Percentiles rank a stretch among this genome's conserved stretches.
Evolutionary conservation across 257 asterid genomes (phyloP).

Genomic region (Solanum infundibuliforme): DNA sequence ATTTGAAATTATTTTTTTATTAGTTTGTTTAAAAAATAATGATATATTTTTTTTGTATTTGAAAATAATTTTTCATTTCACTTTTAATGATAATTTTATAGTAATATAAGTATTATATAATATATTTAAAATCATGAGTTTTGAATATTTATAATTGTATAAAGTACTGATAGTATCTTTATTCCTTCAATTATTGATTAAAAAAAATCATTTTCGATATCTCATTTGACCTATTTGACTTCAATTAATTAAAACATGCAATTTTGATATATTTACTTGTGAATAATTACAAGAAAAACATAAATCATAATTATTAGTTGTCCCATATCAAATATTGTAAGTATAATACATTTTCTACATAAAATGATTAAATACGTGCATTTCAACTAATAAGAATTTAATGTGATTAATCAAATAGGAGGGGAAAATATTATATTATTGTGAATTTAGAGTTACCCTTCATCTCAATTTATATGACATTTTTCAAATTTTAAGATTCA

Average conservation of each 20-base stretch:
- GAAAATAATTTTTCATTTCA: not conserved
- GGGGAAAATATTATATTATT: not conserved
- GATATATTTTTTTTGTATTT: not conserved
- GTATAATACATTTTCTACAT: not conserved
- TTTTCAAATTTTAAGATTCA: too few relatives aligned
- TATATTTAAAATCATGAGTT: not conserved
- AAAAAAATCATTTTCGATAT: not conserved
- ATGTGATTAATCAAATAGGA: not conserved
- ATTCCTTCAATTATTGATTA: not conserved
- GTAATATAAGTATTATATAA: not conserved
- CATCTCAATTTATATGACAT: too few relatives aligned
- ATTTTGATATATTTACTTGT: not conserved
- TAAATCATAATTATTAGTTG: not conserved
- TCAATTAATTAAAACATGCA: not conserved
- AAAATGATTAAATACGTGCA: not conserved
- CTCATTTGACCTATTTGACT: not conserved
- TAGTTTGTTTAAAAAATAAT: not conserved
- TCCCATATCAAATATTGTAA: not conserved
- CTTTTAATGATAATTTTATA: not conserved
- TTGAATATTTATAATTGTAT: not conserved
- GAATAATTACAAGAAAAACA: not conserved
- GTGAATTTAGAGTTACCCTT: not conserved
- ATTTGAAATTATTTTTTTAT: not conserved
- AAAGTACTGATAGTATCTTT: not conserved
- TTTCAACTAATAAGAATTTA: not conserved